phyloP scores from a whole-genome alignment of 495 filamentous ascomycete genomes.

The Darksidea phi region DNA sequence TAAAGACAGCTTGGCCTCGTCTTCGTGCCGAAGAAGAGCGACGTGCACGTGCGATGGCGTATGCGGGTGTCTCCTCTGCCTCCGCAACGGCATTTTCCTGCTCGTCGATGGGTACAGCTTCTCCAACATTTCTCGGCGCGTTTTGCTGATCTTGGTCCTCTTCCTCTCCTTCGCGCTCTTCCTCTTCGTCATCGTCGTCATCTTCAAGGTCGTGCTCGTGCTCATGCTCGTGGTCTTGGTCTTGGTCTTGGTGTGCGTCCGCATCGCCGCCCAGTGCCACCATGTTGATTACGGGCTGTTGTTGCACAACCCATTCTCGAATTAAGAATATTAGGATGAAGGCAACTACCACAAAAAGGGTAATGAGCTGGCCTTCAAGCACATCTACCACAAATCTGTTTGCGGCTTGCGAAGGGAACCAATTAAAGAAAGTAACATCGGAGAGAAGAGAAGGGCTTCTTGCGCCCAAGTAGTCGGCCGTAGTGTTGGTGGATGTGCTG shows the following conservation, averaged over 20 bases:
- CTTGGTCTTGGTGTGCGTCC: slow-evolving; percentile 32
- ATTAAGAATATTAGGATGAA: slow-evolving; percentile 97
- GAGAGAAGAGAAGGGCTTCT: slow-evolving; percentile 59
- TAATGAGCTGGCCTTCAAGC: slow-evolving; percentile 90
- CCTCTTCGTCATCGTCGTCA: slow-evolving; percentile 34
- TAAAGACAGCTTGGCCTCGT: neutral
- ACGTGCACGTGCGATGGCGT: neutral
- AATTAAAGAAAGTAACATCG: slow-evolving; percentile 67
- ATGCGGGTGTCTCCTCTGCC: neutral
- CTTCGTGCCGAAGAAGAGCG: neutral
- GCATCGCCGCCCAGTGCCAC: slow-evolving; percentile 37
- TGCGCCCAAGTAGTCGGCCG: neutral
- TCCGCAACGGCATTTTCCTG: neutral
- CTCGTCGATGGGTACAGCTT: slow-evolving; percentile 7
- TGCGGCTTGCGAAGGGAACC: slow-evolving; percentile 64
- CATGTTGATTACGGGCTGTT: slow-evolving; percentile 76
- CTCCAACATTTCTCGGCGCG: too few relatives aligned
- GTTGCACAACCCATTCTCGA: slow-evolving; percentile 95
- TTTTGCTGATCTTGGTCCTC: slow-evolving; percentile 26
- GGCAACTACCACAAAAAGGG: slow-evolving; percentile 79
- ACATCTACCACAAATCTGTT: slow-evolving; percentile 81
- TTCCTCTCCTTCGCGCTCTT: slow-evolving; percentile 27
- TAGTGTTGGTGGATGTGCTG: slow-evolving; percentile 7
- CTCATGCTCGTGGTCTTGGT: slow-evolving; percentile 47
- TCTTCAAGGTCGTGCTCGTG: slow-evolving; percentile 31